These are phyloP conservation scores for Penicillium macrosclerotiorum DNA, from an alignment of 495 filamentous ascomycete genomes.

Conservation along the genomic window DNA sequence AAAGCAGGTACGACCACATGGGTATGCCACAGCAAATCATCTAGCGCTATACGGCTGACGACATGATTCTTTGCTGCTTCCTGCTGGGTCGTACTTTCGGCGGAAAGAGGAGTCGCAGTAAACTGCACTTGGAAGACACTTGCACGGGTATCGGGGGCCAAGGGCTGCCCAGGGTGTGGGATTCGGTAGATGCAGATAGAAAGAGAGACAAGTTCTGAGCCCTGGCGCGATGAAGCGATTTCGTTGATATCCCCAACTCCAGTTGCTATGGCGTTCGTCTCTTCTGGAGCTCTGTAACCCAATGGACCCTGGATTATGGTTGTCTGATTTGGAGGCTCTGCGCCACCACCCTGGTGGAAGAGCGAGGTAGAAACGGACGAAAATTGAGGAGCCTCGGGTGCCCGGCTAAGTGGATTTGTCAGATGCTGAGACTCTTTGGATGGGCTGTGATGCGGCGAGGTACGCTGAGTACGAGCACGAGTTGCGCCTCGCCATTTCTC, in stretches of 20 bases:
- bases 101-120: conserved; percentile 1
- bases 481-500: conserved; percentile 19
- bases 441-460: conserved; percentile 11
- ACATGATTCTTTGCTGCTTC: background rate
- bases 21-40: conserved; percentile 15
- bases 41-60: background rate
- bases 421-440: background rate
- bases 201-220: conserved; percentile 7
- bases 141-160: background rate
- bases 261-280: background rate
- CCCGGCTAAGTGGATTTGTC: background rate
- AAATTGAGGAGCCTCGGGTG: conserved; percentile 3
- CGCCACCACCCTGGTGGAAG: background rate
- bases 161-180: background rate
- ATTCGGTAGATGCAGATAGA: conserved; percentile 17
- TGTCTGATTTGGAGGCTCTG: background rate
- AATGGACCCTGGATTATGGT: background rate
- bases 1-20: conserved; percentile 15
- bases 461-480: conserved; percentile 2
- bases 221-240: background rate
- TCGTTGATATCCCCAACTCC: background rate
- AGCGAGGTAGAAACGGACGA: conserved; percentile 2
- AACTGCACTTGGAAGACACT: conserved; percentile 7
- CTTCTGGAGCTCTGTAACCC: background rate
- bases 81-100: background rate